These are phyloP conservation scores for Helotiales sp. DNA, from an alignment of 2,329 filamentous ascomycete species.

Conservation along the genomic window DNA sequence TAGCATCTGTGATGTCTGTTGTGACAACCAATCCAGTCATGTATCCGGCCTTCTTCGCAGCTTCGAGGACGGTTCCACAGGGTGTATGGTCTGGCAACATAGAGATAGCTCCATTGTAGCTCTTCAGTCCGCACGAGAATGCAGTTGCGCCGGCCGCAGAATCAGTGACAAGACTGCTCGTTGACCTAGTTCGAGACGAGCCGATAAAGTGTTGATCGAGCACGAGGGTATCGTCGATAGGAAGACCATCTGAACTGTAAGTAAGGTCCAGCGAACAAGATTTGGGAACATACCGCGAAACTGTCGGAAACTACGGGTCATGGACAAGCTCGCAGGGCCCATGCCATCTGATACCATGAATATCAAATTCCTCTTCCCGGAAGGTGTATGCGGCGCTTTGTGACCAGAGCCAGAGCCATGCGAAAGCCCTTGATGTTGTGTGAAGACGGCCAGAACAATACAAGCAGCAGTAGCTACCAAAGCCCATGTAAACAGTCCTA, in stretches of 20 bases:
- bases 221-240: constrained; percentile 74
- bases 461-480: constrained; percentile 78
- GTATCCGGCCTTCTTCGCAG: constrained; percentile 89
- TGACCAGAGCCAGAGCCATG: constrained; percentile 62
- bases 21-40: constrained; percentile 94
- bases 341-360: constrained; percentile 99
- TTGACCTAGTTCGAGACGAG: constrained; percentile 83
- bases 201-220: constrained; percentile 92
- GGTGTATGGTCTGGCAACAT: constrained; percentile 83
- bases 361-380: constrained; percentile 86
- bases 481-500: constrained; percentile 82
- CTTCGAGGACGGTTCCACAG: constrained; percentile 91
- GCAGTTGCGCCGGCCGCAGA: constrained; percentile 97
- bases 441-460: constrained; percentile 79
- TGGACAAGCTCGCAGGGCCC: constrained; percentile 87
- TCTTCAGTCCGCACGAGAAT: constrained; percentile 91
- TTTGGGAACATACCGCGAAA: constrained; percentile 53
- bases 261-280: neutral
- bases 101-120: constrained; percentile 95
- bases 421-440: constrained; percentile 72
- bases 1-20: constrained; percentile 93
- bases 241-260: constrained; percentile 59
- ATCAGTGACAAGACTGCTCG: constrained; percentile 86
- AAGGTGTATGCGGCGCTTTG: constrained; percentile 42
- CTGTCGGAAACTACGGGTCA: constrained; percentile 88